Evolutionary conservation across 2,329 filamentous ascomycete species (phyloP), one percentile per base, ranked within the genome.

Genomic region (Colletotrichum ledebouriae): DNA sequence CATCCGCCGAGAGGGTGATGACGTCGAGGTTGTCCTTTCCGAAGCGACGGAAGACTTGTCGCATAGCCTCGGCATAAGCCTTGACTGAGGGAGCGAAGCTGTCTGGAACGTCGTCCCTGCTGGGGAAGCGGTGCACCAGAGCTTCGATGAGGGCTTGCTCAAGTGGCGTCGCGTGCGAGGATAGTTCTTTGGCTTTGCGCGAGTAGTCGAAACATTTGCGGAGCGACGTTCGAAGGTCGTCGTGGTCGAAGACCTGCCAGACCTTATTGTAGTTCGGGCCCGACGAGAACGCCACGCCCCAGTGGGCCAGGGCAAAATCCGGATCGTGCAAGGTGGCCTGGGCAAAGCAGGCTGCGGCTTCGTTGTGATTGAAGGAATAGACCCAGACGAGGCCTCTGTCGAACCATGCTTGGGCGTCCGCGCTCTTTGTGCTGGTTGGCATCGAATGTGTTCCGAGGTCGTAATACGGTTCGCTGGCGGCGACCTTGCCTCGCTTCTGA

Each of bases 291-390:
- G 88, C 82, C 34, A 86, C 73, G 0, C 85, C 85, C 84, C 85
- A 87, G 68, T 85, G 81, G 5, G 81, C 84, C 78, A 87, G 82
- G 5, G 80, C 79, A 69, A 80, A 85, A 4, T 75, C 67, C 0
- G 75, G 70, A 68, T 88, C 85, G 57, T 80, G 75, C 2, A 72
- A 70, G 17, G 84, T 80, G 4, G 82, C 84, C 39, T 79, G 75
- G 59, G 83, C 74, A 68, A 86, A 88, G 73, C 85, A 87, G 39
- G 72, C 71, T 13, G 79, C 80, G 1, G 86, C 84, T 74, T 89
- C 87, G 70, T 85, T 84, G 71, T 89, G 87, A 69, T 89, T 89
- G 77, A 89, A 90, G 5, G 79, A 85, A 74, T 87, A 89, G n/a
- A 78, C 80, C 87, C 87, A 90, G 17, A 83, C 76, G 12, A 89